Evolutionary conservation across 2,329 filamentous ascomycete genomes (phyloP).

Genomic region (Arachnopeziza araneosa): DNA sequence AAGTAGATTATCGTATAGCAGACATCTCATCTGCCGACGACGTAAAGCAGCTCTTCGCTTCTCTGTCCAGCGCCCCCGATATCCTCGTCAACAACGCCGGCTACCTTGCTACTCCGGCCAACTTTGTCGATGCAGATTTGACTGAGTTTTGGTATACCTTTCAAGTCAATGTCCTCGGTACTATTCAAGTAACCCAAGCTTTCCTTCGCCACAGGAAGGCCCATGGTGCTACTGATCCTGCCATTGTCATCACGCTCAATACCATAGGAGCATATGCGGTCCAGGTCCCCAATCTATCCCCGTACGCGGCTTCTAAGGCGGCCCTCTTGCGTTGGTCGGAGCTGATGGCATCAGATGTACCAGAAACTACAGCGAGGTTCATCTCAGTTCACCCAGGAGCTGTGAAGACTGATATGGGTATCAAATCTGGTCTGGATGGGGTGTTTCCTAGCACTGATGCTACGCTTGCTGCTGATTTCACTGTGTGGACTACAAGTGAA

Average conservation of each 20-base stretch:
- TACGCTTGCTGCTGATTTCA: slow-evolving; percentile 8
- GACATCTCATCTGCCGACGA: background rate
- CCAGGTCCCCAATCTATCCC: background rate
- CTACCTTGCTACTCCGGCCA: background rate
- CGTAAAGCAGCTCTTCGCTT: background rate
- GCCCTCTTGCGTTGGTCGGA: background rate
- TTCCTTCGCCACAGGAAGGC: background rate
- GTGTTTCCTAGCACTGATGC: background rate
- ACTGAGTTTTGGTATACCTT: slow-evolving; percentile 5
- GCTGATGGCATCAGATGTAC: background rate
- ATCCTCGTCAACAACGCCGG: slow-evolving; percentile 8
- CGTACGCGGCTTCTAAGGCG: background rate
- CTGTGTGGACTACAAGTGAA: slow-evolving; percentile 32
- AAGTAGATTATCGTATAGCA: background rate
- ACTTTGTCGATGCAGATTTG: slow-evolving; percentile 1
- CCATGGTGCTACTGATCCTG: background rate
- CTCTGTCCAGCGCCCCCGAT: background rate
- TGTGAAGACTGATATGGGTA: slow-evolving; percentile 1
- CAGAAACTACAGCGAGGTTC: background rate
- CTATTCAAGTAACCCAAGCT: background rate
- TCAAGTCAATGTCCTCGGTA: slow-evolving; percentile 6
- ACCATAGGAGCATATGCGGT: background rate
- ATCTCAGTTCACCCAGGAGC: slow-evolving; percentile 1
- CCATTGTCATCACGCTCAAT: background rate
- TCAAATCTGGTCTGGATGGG: slow-evolving; percentile 2